Evolutionary conservation across 2,329 filamentous ascomycete species (phyloP), one percentile per base, ranked within the genome.

Genomic region (Ophiosphaerella herpotricha): DNA sequence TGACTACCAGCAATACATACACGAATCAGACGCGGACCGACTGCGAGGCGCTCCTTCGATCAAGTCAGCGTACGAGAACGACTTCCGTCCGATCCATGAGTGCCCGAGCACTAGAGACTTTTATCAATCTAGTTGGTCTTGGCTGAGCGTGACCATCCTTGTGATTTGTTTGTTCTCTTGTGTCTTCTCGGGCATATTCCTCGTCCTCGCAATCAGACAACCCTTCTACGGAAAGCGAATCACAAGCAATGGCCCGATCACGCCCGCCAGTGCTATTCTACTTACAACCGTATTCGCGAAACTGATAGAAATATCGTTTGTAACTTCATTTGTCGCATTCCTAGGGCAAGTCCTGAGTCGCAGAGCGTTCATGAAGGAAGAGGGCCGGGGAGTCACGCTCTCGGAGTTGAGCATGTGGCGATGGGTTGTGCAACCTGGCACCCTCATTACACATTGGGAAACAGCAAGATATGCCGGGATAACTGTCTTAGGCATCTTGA

Each of bases 391-490:
- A 2, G 81, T 92, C 50, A 90, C 85, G 0, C 79, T 93, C 13
- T 86, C 89, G 0, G 89, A 93, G 64, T 83, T 92, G 76, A 86
- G 82, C 13, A 91, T 93, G 87, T 81, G 89, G 39, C 82, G 82
- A 37, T 93, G 89, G 89, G 67, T 80, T 5, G 72, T 77, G 14
- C 73, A 77, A 70, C 88, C 88, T 0, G 89, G 89, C 0, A 87
- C 84, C 0, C 77, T 93, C 55, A 76, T 93, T 16, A 89, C 86
- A 0, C 85, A 90, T 58, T 87, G 80, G 71, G 80, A 86, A 54
- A 82, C 82, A 4, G 74, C 91, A 1, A 80, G 81, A 5, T 86
- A 87, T 51, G 86, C 86, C 0, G 85, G 79, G 0, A 56, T 82
- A 1, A 87, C 86, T 0, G 58, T 89, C 0, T 74, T 92, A 1